These are phyloP conservation scores for Oidium heveae DNA, from an alignment of 2,329 filamentous ascomycete species.

Conservation along the genomic window DNA sequence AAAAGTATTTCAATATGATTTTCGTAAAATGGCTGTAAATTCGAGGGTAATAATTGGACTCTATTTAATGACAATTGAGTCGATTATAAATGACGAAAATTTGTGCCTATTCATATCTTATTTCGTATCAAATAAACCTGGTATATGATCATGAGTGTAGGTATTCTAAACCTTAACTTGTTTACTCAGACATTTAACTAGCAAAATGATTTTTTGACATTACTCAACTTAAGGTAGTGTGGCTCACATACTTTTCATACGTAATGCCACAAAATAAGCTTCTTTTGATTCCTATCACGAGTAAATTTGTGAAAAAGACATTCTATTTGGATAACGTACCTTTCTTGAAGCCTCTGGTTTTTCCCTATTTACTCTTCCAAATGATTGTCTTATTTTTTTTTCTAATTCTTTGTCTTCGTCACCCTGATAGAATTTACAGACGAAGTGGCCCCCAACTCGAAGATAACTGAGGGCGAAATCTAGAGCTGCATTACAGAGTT, in stretches of 20 bases:
- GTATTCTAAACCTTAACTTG: no score
- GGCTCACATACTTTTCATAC: constrained; percentile 25
- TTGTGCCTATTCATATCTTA: no score
- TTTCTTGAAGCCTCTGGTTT: constrained; percentile 80
- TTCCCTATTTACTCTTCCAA: constrained; percentile 56
- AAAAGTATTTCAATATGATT: no score
- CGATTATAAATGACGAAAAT: no score
- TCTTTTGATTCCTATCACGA: constrained; percentile 50
- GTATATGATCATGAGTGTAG: no score
- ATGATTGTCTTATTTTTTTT: constrained; percentile 46
- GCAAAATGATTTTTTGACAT: no score
- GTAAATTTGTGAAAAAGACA: not conserved
- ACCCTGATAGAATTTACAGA: constrained; percentile 96
- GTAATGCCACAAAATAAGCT: constrained; percentile 59
- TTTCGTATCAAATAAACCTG: no score
- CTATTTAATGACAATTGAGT: no score
- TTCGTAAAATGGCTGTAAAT: no score
- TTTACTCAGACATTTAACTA: no score
- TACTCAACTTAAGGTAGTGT: no score
- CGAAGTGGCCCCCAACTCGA: constrained; percentile 59
- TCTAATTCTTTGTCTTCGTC: constrained; percentile 63
- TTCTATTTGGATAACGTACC: constrained; percentile 24
- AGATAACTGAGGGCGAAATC: constrained; percentile 69
- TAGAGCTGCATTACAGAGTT: constrained; percentile 69
- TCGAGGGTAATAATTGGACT: no score